Percentiles rank a stretch among this genome's conserved stretches.
These are phyloP conservation scores for Tricladium varicosporioides DNA, from an alignment of 2,329 filamentous ascomycete genomes.

Conservation along the genomic window DNA sequence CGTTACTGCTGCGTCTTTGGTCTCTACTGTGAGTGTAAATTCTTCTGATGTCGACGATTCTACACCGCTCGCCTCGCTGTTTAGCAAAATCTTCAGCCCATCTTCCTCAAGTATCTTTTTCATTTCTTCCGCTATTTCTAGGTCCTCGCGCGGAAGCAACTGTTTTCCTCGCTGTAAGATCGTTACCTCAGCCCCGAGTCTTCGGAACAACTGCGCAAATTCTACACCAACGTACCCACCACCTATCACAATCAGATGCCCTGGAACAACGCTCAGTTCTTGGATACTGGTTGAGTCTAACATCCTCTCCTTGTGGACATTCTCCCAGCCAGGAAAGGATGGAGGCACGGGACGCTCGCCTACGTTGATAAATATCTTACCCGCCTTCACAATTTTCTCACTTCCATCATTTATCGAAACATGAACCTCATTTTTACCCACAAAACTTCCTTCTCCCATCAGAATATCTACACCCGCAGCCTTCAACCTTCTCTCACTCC, in stretches of 20 bases:
- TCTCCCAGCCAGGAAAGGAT: constrained; percentile 38
- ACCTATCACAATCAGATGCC: constrained; percentile 49
- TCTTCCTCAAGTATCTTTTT: constrained; percentile 44
- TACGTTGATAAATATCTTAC: constrained; percentile 46
- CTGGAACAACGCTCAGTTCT: constrained; percentile 45
- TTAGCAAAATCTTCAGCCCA: constrained; percentile 43
- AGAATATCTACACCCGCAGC: constrained; percentile 44
- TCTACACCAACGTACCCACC: constrained; percentile 53
- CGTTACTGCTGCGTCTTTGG: constrained; percentile 15
- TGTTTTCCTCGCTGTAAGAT: constrained; percentile 44
- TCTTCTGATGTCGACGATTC: constrained; percentile 8
- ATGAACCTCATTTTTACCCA: constrained; percentile 38
- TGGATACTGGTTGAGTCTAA: constrained; percentile 48
- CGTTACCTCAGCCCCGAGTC: constrained; percentile 48
- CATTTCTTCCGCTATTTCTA: constrained; percentile 45
- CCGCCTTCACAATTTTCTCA: constrained; percentile 37
- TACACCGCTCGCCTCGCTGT: constrained; percentile 30
- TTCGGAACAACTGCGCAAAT: constrained; percentile 51
- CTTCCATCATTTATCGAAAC: constrained; percentile 35
- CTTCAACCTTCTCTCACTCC: constrained; percentile 43
- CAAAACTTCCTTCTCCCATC: constrained; percentile 45
- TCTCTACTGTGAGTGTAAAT: constrained; percentile 25
- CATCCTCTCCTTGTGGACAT: constrained; percentile 36
- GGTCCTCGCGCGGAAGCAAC: constrained; percentile 46
- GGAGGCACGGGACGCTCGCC: constrained; percentile 44